These are phyloP conservation scores for Circinella umbellata DNA, from an alignment of 371 early-diverging fungal genomes.

Conservation along the genomic window DNA sequence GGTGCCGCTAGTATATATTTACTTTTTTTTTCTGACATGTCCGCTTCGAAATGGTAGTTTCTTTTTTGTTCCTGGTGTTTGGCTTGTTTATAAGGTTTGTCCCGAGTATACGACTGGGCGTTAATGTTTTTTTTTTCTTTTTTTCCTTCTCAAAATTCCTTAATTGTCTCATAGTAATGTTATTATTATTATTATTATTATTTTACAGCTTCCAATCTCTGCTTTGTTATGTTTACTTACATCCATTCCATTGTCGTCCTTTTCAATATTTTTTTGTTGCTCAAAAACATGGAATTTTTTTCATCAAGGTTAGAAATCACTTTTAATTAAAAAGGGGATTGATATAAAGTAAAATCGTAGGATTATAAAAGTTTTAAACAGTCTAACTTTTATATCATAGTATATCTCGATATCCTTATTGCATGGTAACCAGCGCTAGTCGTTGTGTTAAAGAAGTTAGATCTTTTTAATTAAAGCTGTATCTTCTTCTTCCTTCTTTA, in stretches of 20 bases:
- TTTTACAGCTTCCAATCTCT: background rate
- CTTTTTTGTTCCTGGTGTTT: constrained; percentile 5
- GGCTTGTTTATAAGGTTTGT: background rate
- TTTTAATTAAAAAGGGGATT: no score
- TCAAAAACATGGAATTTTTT: no score
- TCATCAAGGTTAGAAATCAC: no score
- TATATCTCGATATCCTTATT: no score
- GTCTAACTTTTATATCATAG: no score
- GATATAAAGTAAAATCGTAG: no score
- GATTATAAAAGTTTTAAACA: no score
- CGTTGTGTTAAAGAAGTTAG: background rate
- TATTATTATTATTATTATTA: background rate
- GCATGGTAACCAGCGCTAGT: background rate
- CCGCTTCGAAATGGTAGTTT: constrained; percentile 9
- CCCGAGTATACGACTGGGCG: background rate
- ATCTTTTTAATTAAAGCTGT: background rate
- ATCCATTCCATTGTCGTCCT: background rate
- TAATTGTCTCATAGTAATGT: background rate
- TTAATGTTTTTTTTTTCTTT: background rate
- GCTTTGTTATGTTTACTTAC: no score
- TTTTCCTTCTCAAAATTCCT: background rate
- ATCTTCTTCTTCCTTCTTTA: background rate
- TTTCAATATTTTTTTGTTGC: no score
- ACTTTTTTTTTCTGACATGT: constrained; percentile 1
- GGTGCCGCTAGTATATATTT: background rate